Percentiles rank a stretch among this genome's conserved stretches.
Evolutionary conservation across 768 basidiomycete genomes (phyloP).

Genomic region (Pleurotus cornucopiae): DNA sequence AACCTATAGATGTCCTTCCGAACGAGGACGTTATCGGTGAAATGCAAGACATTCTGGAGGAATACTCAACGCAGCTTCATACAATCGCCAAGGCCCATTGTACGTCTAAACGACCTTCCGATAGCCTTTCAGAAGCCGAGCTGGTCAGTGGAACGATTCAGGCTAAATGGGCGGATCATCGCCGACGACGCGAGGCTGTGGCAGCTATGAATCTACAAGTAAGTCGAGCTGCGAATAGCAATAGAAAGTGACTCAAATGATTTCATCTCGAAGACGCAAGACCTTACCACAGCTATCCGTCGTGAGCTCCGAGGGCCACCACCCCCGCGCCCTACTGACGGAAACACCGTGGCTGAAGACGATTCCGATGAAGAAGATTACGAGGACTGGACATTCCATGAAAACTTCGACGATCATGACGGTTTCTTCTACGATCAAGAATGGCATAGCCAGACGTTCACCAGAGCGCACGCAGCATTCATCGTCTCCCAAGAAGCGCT

Average conservation of each 20-base stretch:
- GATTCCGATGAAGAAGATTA: constrained; percentile 23
- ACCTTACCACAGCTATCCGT: constrained; percentile 32
- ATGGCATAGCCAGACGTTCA: constrained; percentile 24
- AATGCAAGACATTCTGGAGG: constrained; percentile 31
- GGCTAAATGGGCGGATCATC: constrained; percentile 38
- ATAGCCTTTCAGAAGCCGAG: constrained; percentile 34
- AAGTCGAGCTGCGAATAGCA: constrained; percentile 4
- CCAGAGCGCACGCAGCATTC: constrained; percentile 44
- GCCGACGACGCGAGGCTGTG: constrained; percentile 33
- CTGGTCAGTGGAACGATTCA: constrained; percentile 42
- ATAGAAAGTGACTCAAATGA: neutral
- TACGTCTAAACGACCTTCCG: constrained; percentile 29
- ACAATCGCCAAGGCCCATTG: constrained; percentile 32
- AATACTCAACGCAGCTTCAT: constrained; percentile 28
- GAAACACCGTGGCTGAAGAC: constrained; percentile 6
- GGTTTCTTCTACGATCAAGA: constrained; percentile 20
- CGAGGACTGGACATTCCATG: constrained; percentile 18
- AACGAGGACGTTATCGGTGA: constrained; percentile 26
- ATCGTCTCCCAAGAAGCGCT: constrained; percentile 27
- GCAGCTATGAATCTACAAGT: constrained; percentile 42
- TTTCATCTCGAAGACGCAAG: constrained; percentile 26
- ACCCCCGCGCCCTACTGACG: constrained; percentile 12
- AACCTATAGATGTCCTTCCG: constrained; percentile 15
- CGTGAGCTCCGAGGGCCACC: constrained; percentile 21
- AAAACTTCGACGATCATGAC: constrained; percentile 23